Evolutionary conservation across 495 filamentous ascomycete species (phyloP).

Genomic region (Penicillium pulvis): DNA sequence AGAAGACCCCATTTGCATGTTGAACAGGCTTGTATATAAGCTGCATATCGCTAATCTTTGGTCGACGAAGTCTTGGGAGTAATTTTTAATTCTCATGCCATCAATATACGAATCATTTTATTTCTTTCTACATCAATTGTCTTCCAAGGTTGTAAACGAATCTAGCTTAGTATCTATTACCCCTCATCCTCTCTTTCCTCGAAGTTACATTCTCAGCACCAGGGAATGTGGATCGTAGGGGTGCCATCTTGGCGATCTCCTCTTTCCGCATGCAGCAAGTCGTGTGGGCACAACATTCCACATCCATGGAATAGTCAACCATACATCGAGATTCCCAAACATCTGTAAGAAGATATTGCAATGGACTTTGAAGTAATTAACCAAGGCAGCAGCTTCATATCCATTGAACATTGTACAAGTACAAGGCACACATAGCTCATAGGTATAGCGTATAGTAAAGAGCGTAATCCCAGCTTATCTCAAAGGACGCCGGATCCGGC

Average conservation of each 20-base stretch:
- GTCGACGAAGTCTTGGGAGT: neutral
- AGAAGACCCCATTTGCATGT: slow-evolving; percentile 5
- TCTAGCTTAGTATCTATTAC: neutral
- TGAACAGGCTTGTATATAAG: slow-evolving; percentile 20
- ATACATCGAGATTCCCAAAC: neutral
- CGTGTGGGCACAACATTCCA: neutral
- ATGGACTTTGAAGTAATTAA: no score
- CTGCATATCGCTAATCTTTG: slow-evolving; percentile 8
- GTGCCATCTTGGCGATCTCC: neutral
- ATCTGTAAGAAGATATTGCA: neutral
- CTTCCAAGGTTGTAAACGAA: neutral
- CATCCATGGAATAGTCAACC: neutral
- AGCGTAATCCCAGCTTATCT: neutral
- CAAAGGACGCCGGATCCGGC: neutral
- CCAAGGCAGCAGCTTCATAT: neutral
- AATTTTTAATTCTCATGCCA: slow-evolving; percentile 9
- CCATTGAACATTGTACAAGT: neutral
- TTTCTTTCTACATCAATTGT: neutral
- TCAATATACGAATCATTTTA: neutral
- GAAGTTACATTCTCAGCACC: neutral
- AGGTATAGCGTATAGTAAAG: neutral
- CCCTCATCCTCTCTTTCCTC: neutral
- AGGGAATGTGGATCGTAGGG: neutral
- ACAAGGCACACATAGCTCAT: neutral
- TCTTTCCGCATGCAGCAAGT: neutral